Percentiles rank a stretch among this genome's conserved stretches.
phyloP scores from a whole-genome alignment of 1,284 basidiomycete genomes.

The Veloporphyrellus conicus region DNA sequence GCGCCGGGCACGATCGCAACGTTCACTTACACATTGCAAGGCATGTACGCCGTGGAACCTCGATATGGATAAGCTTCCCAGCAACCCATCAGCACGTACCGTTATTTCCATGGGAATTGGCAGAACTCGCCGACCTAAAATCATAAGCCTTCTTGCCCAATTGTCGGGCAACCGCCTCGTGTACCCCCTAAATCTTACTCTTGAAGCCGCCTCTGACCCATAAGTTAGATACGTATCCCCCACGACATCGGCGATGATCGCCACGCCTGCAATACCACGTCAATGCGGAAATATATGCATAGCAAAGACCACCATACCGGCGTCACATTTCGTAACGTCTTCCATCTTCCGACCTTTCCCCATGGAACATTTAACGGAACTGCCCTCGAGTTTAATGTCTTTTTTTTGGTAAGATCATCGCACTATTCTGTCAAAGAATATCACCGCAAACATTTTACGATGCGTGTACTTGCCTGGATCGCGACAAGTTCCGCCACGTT shows the following conservation, averaged over 20 bases:
- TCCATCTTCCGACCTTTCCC: no score
- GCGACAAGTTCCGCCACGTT: no score
- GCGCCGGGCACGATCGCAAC: not conserved
- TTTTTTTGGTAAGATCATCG: conserved; percentile 42
- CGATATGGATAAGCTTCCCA: conserved; percentile 39
- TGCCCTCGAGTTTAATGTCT: conserved; percentile 52
- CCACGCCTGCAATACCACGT: conserved; percentile 10
- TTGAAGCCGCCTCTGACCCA: conserved; percentile 46
- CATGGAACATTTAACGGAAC: conserved; percentile 41
- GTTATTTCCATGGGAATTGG: not conserved
- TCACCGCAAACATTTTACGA: no score
- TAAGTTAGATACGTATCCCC: conserved; percentile 35
- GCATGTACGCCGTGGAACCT: conserved; percentile 54
- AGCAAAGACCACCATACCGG: conserved; percentile 51
- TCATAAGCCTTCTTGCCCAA: conserved; percentile 52
- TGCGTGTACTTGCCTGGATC: no score
- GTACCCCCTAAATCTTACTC: conserved; percentile 53
- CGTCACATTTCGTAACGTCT: conserved; percentile 45
- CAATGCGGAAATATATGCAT: conserved; percentile 33
- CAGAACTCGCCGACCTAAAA: conserved; percentile 47
- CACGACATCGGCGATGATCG: conserved; percentile 38
- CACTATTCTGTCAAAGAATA: no score
- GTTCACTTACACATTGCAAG: conserved; percentile 52
- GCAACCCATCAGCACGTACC: not conserved
- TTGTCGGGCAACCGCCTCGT: conserved; percentile 47